Base-by-base conservation (phyloP, 164 flowering plant species). In the Vitis rupestris region DNA sequence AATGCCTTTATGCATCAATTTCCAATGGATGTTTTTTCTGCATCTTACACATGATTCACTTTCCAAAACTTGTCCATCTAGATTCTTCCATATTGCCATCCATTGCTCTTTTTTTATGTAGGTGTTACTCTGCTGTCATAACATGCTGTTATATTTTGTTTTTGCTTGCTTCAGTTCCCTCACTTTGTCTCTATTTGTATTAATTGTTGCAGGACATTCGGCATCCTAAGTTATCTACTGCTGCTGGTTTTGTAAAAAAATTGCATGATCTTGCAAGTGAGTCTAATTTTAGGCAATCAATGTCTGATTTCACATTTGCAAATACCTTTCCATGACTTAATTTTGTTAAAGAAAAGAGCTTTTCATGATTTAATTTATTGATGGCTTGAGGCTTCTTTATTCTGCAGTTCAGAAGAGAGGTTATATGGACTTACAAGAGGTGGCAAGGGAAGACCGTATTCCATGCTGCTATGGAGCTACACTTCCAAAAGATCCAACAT, bases 401-500 rank as follows among this genome's bases (percentile, higher is more conserved):
- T 52, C 14, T 71, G 66, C 78, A 83, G 86, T 66, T 64, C 82
- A 79, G 60, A 81, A 79, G 78, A 79, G 72, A 69, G 83, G 83
- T 55, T 80, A 78, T 54, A 49, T 64, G 70, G 86, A 80, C 53
- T 70, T 80, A 14, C 83, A 72, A 50, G 83, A 80, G 12, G 13
- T 61, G 72, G 10, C 69, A 3, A 60, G 65, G 67, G 82, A 80
- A 47, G 79, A 76, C 9, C 49, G 61, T 12, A 14, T 19, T 10
- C 12, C 69, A 29, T 80, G 77, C 73, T 75, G 64, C 56, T 88
- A 83, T 64, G 92, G 92, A 12, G 63, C 72, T n/a, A 86, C 87
- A 59, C 88, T 88, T 59, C 84, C 69, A 29, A 78, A 78, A 56
- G 92, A 88, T 67, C 73, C 84, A 15, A 68, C 53, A 63, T 81